Percentiles rank a stretch among this genome's conserved stretches.
phyloP scores from a whole-genome alignment of 2,329 filamentous ascomycete species.

The Emergomyces pasteurianus region DNA sequence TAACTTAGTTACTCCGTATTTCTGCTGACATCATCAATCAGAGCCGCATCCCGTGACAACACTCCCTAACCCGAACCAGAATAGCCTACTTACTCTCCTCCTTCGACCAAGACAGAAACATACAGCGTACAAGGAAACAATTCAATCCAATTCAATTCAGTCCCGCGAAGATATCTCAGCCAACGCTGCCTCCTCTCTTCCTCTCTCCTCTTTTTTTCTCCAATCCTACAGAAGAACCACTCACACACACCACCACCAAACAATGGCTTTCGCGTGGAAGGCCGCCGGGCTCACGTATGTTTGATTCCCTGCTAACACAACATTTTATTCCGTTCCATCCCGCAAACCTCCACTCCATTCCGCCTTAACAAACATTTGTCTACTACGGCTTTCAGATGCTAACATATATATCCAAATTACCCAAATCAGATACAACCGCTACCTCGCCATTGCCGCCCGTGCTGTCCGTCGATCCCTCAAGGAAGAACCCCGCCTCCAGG shows the following conservation, averaged over 20 bases:
- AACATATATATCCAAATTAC: not conserved
- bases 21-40: too few relatives aligned
- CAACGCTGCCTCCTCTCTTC: not conserved
- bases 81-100: not conserved
- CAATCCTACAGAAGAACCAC: constrained; percentile 9
- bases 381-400: not conserved
- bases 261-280: constrained; percentile 98
- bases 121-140: too few relatives aligned
- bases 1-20: too few relatives aligned
- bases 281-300: constrained; percentile 87
- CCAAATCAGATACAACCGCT: constrained; percentile 87
- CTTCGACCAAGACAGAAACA: too few relatives aligned
- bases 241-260: constrained; percentile 35
- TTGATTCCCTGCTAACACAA: constrained; percentile 6
- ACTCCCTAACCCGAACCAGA: not conserved
- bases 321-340: not conserved
- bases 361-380: not conserved
- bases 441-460: constrained; percentile 88
- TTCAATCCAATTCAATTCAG: not conserved
- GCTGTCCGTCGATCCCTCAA: constrained; percentile 94
- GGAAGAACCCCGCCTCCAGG: constrained; percentile 76
- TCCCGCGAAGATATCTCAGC: not conserved
- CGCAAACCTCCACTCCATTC: not conserved
- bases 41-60: too few relatives aligned
- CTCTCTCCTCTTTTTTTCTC: not conserved